phyloP scores from a whole-genome alignment of 2,329 filamentous ascomycete genomes.

The Aspergillus sp. region DNA sequence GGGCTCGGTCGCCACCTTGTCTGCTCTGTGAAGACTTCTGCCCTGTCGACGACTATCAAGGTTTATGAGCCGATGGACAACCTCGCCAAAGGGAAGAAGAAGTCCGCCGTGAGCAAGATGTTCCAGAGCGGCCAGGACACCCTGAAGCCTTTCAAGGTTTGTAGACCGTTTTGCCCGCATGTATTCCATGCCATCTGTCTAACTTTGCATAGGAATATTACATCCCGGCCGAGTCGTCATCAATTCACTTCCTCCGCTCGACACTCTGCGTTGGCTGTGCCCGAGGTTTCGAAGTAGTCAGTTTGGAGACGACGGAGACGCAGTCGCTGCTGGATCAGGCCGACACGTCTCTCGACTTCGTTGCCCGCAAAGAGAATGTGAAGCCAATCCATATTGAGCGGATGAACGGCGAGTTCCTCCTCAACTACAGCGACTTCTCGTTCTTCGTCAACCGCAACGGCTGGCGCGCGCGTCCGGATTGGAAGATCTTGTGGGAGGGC shows the following conservation, averaged over 20 bases:
- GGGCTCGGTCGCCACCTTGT: constrained; percentile 90
- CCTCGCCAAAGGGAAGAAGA: constrained; percentile 87
- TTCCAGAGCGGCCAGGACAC: constrained; percentile 90
- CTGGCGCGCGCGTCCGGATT: constrained; percentile 91
- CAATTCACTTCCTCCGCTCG: constrained; percentile 92
- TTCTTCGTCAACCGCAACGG: constrained; percentile 99
- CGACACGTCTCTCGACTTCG: constrained; percentile 95
- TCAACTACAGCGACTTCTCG: constrained; percentile 97
- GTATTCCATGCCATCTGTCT: constrained; percentile 10
- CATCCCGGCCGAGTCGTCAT: constrained; percentile 95
- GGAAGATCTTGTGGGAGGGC: constrained; percentile 97
- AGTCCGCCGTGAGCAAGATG: constrained; percentile 91
- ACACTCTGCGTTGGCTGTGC: constrained; percentile 95
- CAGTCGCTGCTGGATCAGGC: constrained; percentile 95
- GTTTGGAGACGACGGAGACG: constrained; percentile 92
- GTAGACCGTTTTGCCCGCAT: constrained; percentile 8
- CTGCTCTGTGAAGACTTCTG: constrained; percentile 90
- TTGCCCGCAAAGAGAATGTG: constrained; percentile 84
- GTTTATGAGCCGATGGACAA: constrained; percentile 98
- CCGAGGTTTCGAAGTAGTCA: constrained; percentile 93
- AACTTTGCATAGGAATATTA: constrained; percentile 67
- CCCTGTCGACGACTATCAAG: constrained; percentile 91
- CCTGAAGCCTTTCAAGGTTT: constrained; percentile 79
- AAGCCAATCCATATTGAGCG: constrained; percentile 96
- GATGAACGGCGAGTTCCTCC: constrained; percentile 89